Evolutionary conservation across 2,329 filamentous ascomycete genomes (phyloP).

Genomic region (Microdochium trichocladiopsis): DNA sequence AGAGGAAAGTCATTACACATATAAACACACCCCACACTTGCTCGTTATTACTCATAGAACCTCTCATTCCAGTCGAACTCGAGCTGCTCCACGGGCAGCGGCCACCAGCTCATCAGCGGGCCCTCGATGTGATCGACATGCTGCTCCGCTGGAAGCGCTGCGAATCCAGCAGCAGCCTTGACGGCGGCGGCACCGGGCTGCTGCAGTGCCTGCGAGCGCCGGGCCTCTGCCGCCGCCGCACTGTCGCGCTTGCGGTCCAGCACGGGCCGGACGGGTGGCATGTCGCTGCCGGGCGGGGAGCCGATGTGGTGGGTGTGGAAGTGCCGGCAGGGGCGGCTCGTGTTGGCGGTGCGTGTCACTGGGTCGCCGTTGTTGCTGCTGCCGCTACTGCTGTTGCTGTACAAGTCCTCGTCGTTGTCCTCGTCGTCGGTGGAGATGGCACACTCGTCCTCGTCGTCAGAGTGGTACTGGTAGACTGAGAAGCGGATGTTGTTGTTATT

Average conservation of each 20-base stretch:
- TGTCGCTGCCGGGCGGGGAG: slow-evolving; percentile 5
- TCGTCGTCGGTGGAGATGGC: slow-evolving; percentile 8
- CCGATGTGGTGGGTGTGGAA: slow-evolving; percentile 9
- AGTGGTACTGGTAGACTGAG: slow-evolving; percentile 12
- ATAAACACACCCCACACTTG: too few relatives aligned
- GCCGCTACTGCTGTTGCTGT: slow-evolving; percentile 13
- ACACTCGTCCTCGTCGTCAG: slow-evolving; percentile 5
- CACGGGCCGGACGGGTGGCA: slow-evolving; percentile 8
- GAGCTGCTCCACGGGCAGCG: slow-evolving; percentile 7
- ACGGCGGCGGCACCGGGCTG: too few relatives aligned
- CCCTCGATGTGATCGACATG: slow-evolving; percentile 13
- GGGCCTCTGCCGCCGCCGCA: slow-evolving; percentile 8
- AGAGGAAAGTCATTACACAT: too few relatives aligned
- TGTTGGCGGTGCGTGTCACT: slow-evolving; percentile 7
- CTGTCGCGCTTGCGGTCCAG: slow-evolving; percentile 12
- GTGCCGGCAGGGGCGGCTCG: slow-evolving; percentile 6
- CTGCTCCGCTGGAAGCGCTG: slow-evolving; percentile 1
- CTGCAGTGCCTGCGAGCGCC: too few relatives aligned
- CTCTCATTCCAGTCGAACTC: slow-evolving; percentile 17
- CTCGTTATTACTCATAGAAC: slow-evolving; percentile 18
- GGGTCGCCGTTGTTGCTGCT: slow-evolving; percentile 5
- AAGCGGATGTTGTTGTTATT: slow-evolving; percentile 8
- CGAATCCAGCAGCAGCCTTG: too few relatives aligned
- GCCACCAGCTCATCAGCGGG: slow-evolving; percentile 18
- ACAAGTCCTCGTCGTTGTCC: slow-evolving; percentile 11